phyloP scores from a whole-genome alignment of 2,329 filamentous ascomycete genomes.

The Sphaerostilbella broomeana region DNA sequence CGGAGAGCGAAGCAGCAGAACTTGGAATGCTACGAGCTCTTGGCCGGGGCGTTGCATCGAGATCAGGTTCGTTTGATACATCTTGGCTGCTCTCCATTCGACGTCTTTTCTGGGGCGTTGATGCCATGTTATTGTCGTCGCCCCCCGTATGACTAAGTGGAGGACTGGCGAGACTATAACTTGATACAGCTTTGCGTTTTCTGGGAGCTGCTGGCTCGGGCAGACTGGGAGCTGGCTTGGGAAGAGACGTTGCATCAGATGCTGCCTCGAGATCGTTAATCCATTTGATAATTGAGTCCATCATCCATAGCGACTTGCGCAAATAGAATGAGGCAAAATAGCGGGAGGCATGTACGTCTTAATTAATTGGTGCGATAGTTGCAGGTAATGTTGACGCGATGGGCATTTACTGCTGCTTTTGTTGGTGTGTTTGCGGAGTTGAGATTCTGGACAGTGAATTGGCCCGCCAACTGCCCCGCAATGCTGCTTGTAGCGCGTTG shows the following conservation, averaged over 20 bases:
- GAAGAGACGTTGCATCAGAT: not conserved
- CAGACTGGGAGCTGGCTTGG: too few relatives aligned
- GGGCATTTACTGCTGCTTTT: too few relatives aligned
- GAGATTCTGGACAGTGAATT: constrained; percentile 1
- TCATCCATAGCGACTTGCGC: not conserved
- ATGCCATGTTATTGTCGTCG: too few relatives aligned
- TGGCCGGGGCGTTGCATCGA: too few relatives aligned
- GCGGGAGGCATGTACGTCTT: not conserved
- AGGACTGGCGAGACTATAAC: too few relatives aligned
- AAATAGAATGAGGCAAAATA: not conserved
- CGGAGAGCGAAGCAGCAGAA: too few relatives aligned
- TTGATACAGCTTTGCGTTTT: too few relatives aligned
- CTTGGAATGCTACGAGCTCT: too few relatives aligned
- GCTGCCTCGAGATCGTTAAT: not conserved
- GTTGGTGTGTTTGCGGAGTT: not conserved
- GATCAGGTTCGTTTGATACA: too few relatives aligned
- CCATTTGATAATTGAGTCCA: not conserved
- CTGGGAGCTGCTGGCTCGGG: not conserved
- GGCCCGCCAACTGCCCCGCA: constrained; percentile 1
- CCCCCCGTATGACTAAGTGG: too few relatives aligned
- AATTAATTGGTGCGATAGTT: not conserved
- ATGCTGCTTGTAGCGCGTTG: not conserved
- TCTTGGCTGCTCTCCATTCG: too few relatives aligned
- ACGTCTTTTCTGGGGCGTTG: too few relatives aligned
- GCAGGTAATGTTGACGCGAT: not conserved